Base-by-base conservation (phyloP, 257 asterid genomes). In the Solanum acaule region DNA sequence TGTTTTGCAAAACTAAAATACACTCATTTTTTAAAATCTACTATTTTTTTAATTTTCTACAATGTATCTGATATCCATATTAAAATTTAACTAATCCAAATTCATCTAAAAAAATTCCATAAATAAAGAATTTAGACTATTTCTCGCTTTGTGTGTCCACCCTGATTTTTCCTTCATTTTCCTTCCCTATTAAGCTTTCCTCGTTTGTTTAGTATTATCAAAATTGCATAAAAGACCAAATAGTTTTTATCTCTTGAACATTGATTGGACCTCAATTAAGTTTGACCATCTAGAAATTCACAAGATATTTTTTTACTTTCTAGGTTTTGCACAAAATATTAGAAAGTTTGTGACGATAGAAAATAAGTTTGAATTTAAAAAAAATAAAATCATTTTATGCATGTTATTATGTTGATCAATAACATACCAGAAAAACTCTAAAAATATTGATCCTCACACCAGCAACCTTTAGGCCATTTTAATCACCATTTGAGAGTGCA, bases 61-160 rank as follows among this genome's bases (percentile, higher is more conserved):
- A 6, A 1, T 0, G 1, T 52, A 52, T 6, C 1, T 52, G 0
- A 16, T 1, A 6, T 0, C 4, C 22, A 52, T 16, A 16, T 16
- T 16, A 52, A 52, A n/a, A n/a, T n/a, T n/a, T n/a, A n/a, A n/a
- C n/a, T n/a, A n/a, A n/a, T n/a, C n/a, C n/a, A n/a, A n/a, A 46
- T 46, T 46, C 20, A 44, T 44, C 18, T 44, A 0, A 4, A 44
- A 44, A 12, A 1, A 44, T 4, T 0, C 1, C 56, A 46, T 14
- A 8, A 46, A 46, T 46, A 46, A 46, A 1, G 2, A 46, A 4
- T 46, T 46, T 46, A 46, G 59, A 46, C 20, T 46, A 46, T 46
- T 46, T 46, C 59, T 46, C 3, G 1, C 3, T 46, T 46, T 46
- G 59, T 46, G 59, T 14, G 7, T 4, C 20, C 27, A 22, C 27